phyloP scores from a whole-genome alignment of 2,329 filamentous ascomycete species.

The Chaetomium olivaceum region DNA sequence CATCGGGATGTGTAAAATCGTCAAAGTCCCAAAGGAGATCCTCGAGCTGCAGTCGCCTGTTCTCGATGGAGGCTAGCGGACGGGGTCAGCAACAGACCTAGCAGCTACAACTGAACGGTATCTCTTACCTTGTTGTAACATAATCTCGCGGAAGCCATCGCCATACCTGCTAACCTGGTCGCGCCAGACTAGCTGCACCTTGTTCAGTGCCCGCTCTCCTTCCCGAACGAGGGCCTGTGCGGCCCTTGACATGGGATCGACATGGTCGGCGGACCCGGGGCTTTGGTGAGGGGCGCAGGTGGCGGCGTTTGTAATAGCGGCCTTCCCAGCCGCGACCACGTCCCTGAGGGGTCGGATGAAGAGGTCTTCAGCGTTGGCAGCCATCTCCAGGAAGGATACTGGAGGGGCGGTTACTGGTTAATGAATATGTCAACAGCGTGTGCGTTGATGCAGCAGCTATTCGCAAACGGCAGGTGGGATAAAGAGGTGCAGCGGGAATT shows the following conservation, averaged over 20 bases:
- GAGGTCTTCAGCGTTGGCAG: conserved; percentile 35
- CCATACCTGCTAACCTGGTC: conserved; percentile 41
- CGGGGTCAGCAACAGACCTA: not conserved
- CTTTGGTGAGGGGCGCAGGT: not conserved
- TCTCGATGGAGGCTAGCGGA: conserved; percentile 36
- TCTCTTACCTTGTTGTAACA: conserved; percentile 40
- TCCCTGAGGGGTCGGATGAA: conserved; percentile 44
- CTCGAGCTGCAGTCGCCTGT: conserved; percentile 39
- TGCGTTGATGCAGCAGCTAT: not conserved
- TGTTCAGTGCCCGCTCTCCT: conserved; percentile 41
- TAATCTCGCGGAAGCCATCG: conserved; percentile 40
- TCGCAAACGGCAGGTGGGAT: not conserved
- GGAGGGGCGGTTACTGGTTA: not conserved
- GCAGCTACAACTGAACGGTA: too few relatives aligned
- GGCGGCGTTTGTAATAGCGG: conserved; percentile 40
- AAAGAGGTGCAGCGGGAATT: not conserved
- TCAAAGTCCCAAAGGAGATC: conserved; percentile 48
- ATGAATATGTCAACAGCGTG: not conserved
- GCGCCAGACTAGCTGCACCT: conserved; percentile 43
- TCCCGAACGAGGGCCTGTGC: conserved; percentile 36
- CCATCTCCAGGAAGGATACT: conserved; percentile 26
- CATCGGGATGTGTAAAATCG: conserved; percentile 43
- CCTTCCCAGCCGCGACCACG: conserved; percentile 42
- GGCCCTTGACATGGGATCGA: conserved; percentile 38
- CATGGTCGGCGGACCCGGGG: conserved; percentile 27